Evolutionary conservation across 495 filamentous ascomycete species (phyloP).

Genomic region (Rhypophila decipiens): DNA sequence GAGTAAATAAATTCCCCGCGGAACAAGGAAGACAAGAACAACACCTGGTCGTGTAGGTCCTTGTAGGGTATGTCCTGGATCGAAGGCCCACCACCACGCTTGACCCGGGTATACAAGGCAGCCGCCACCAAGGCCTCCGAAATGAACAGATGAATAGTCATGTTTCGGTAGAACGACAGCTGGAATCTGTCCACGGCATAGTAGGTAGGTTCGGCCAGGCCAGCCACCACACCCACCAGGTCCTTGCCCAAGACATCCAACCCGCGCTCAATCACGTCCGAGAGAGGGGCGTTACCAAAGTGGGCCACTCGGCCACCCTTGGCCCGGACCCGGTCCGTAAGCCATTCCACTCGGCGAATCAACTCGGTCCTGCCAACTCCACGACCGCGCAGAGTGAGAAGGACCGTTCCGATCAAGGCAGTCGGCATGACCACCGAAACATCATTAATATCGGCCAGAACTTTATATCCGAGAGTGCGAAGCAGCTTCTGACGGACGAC

Average conservation of each 20-base stretch:
- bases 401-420: conserved; percentile 85
- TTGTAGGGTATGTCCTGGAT: conserved; percentile 72
- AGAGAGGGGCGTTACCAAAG: conserved; percentile 73
- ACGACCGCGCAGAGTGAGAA: conserved; percentile 84
- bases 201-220: conserved; percentile 79
- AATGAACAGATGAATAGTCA: conserved; percentile 98
- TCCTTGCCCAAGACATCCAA: conserved; percentile 86
- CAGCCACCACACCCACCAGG: conserved; percentile 72
- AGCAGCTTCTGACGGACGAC: conserved; percentile 55
- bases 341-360: conserved; percentile 83
- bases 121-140: conserved; percentile 82
- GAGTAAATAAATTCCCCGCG: conserved; percentile 96
- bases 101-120: conserved; percentile 83
- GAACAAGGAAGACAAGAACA: conserved; percentile 88
- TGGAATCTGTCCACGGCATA: conserved; percentile 95
- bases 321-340: conserved; percentile 70
- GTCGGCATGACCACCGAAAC: conserved; percentile 98
- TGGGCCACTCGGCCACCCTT: conserved; percentile 90
- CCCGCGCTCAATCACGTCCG: conserved; percentile 78
- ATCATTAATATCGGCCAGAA: conserved; percentile 88
- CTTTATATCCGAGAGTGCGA: conserved; percentile 80
- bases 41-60: conserved; percentile 66
- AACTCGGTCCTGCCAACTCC: conserved; percentile 86
- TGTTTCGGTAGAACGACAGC: conserved; percentile 95
- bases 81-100: conserved; percentile 75